phyloP scores from a whole-genome alignment of 192 early-diverging fungal species.

The Backusella tuberculispora region DNA sequence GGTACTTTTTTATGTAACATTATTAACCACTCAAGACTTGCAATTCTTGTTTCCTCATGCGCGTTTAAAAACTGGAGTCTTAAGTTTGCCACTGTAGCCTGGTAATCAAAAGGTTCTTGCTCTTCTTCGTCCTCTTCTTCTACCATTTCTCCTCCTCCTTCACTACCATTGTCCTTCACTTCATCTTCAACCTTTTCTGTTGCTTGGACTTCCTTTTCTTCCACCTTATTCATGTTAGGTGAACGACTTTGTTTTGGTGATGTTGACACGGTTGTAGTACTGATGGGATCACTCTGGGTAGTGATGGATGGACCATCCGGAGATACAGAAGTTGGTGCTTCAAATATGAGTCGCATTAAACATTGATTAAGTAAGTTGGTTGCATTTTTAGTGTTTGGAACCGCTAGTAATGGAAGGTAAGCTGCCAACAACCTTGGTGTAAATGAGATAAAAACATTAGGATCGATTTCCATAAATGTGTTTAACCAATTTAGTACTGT shows the following conservation, averaged over 20 bases:
- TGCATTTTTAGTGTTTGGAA: constrained; percentile 67
- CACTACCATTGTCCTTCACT: not conserved
- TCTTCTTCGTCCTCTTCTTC: not conserved
- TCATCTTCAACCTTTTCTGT: not conserved
- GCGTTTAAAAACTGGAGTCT: constrained; percentile 81
- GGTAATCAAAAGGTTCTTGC: constrained; percentile 80
- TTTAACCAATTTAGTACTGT: constrained; percentile 92
- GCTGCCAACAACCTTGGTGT: constrained; percentile 80
- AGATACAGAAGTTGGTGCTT: constrained; percentile 46
- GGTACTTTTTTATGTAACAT: constrained; percentile 95
- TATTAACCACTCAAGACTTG: constrained; percentile 92
- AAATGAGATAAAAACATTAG: constrained; percentile 80
- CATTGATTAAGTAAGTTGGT: constrained; percentile 75
- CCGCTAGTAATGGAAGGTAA: constrained; percentile 84
- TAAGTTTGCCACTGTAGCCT: constrained; percentile 78
- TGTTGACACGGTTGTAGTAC: not conserved
- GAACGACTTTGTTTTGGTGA: not conserved
- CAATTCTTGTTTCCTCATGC: constrained; percentile 90
- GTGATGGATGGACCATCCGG: not conserved
- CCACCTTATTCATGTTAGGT: not conserved
- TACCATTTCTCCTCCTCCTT: not conserved
- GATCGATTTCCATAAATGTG: constrained; percentile 84
- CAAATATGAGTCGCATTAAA: constrained; percentile 76
- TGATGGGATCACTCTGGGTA: not conserved
- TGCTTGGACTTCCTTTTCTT: not conserved